Percentiles rank a stretch among this genome's conserved stretches.
Evolutionary conservation across 176 grass and related monocot species (phyloP).

Genomic region (Carex cristatella): DNA sequence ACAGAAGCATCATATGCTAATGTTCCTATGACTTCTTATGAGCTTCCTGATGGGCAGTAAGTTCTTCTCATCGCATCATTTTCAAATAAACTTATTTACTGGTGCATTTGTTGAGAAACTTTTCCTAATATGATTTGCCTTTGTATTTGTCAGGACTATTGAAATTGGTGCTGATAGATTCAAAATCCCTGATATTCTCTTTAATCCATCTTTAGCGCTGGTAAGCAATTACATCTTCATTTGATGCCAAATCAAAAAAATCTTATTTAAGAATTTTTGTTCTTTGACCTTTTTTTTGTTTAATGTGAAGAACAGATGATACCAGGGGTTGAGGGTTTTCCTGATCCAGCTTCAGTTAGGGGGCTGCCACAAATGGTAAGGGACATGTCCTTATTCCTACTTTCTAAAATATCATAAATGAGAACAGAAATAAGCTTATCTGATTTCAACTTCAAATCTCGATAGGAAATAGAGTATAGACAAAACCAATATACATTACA

Average conservation of each 20-base stretch:
- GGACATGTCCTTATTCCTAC: not conserved
- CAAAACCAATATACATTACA: not conserved
- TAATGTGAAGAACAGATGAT: conserved; percentile 55
- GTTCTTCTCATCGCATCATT: conserved; percentile 25
- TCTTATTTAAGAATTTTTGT: conserved; percentile 5
- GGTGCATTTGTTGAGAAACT: conserved; percentile 5
- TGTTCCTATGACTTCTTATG: conserved; percentile 95
- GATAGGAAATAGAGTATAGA: not conserved
- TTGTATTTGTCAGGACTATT: conserved; percentile 61
- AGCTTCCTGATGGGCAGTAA: conserved; percentile 99
- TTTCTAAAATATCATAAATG: not conserved
- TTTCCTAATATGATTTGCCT: conserved; percentile 12
- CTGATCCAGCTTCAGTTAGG: conserved; percentile 45
- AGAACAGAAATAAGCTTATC: not conserved
- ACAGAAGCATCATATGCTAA: conserved; percentile 98
- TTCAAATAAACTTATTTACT: conserved; percentile 19
- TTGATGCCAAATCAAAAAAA: not conserved
- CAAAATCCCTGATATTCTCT: conserved; percentile 96
- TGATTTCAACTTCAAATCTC: not conserved
- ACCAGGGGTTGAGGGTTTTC: conserved; percentile 70
- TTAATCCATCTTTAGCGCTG: conserved; percentile 88
- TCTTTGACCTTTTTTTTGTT: conserved; percentile 17
- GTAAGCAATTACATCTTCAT: conserved; percentile 34
- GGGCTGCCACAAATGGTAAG: conserved; percentile 92
- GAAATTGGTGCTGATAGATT: conserved; percentile 99